A percentile compares a stretch with the other conserved stretches of the same genome.
These are phyloP conservation scores for Craterostigma plantagineum DNA, from an alignment of 257 asterid genomes.

Conservation along the genomic window DNA sequence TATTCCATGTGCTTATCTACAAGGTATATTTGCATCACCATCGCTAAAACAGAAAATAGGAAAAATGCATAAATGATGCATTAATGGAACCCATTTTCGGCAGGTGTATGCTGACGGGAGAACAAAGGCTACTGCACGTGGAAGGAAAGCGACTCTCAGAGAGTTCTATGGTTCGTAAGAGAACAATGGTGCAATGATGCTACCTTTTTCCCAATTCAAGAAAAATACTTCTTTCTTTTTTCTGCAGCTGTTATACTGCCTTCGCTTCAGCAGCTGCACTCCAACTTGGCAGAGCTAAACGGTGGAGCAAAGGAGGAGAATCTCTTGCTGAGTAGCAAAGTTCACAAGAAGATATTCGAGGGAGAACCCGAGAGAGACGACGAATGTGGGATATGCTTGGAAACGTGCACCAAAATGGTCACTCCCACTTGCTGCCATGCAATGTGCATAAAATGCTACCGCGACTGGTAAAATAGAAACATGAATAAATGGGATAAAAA, in stretches of 20 bases:
- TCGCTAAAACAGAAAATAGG: too few relatives aligned
- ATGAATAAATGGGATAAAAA: too few relatives aligned
- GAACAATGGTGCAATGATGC: too few relatives aligned
- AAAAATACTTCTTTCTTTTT: too few relatives aligned
- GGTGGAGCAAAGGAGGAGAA: constrained; percentile 14
- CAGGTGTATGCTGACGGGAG: constrained; percentile 67
- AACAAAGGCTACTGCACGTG: constrained; percentile 38
- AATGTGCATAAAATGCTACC: constrained; percentile 80
- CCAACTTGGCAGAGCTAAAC: constrained; percentile 24
- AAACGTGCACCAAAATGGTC: constrained; percentile 70
- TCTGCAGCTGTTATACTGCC: constrained; percentile 70
- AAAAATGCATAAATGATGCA: too few relatives aligned
- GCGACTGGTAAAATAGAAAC: constrained; percentile 32
- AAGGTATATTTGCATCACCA: constrained; percentile 27
- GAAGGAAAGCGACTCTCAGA: constrained; percentile 51
- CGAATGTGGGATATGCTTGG: constrained; percentile 58
- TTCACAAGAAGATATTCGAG: constrained; percentile 24
- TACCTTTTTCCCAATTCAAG: constrained; percentile 3
- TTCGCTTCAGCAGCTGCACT: constrained; percentile 56
- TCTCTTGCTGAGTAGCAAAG: constrained; percentile 9
- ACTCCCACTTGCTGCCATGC: constrained; percentile 80
- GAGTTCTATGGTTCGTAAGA: constrained; percentile 60
- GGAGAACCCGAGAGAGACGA: constrained; percentile 38
- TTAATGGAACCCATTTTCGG: too few relatives aligned
- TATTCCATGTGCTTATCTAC: constrained; percentile 50